These are phyloP conservation scores for Talaromyces wortmannii DNA, from an alignment of 495 filamentous ascomycete species.

Conservation along the genomic window DNA sequence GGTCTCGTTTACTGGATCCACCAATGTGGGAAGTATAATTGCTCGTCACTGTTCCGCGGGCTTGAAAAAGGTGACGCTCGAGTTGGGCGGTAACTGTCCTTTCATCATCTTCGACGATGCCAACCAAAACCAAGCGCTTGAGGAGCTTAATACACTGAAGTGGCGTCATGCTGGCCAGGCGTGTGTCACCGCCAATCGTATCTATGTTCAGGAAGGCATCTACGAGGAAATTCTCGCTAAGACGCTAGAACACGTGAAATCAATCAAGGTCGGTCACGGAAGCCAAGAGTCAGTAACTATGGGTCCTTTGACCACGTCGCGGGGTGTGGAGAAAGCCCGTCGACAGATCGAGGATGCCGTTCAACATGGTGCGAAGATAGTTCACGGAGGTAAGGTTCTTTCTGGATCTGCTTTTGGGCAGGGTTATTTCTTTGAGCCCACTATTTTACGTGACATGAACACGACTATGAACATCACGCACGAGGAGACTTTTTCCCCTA, in stretches of 20 bases:
- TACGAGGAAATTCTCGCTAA: slow-evolving; percentile 38
- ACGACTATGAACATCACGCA: slow-evolving; percentile 19
- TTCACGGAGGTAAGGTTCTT: too few relatives aligned
- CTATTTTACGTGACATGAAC: slow-evolving; percentile 65
- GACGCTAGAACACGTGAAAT: too few relatives aligned
- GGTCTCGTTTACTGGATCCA: slow-evolving; percentile 68
- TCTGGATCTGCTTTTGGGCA: too few relatives aligned
- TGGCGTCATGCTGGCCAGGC: slow-evolving; percentile 67
- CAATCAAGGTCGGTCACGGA: slow-evolving; percentile 51
- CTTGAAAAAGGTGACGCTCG: slow-evolving; percentile 69
- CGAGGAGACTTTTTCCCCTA: slow-evolving; percentile 23
- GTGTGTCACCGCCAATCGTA: slow-evolving; percentile 66
- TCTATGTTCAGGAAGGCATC: slow-evolving; percentile 58
- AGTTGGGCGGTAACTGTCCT: slow-evolving; percentile 70
- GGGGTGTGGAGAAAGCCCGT: slow-evolving; percentile 44
- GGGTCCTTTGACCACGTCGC: slow-evolving; percentile 49
- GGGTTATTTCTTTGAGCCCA: slow-evolving; percentile 61
- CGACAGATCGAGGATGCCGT: slow-evolving; percentile 49
- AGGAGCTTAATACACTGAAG: slow-evolving; percentile 54
- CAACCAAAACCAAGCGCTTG: slow-evolving; percentile 54
- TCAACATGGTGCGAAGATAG: slow-evolving; percentile 32
- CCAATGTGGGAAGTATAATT: slow-evolving; percentile 55
- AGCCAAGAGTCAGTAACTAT: slow-evolving; percentile 40
- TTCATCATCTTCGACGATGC: slow-evolving; percentile 72
- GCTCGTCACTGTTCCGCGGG: slow-evolving; percentile 53